phyloP scores from a whole-genome alignment of 345 rosid genomes.

The Rhizophora mangle region DNA sequence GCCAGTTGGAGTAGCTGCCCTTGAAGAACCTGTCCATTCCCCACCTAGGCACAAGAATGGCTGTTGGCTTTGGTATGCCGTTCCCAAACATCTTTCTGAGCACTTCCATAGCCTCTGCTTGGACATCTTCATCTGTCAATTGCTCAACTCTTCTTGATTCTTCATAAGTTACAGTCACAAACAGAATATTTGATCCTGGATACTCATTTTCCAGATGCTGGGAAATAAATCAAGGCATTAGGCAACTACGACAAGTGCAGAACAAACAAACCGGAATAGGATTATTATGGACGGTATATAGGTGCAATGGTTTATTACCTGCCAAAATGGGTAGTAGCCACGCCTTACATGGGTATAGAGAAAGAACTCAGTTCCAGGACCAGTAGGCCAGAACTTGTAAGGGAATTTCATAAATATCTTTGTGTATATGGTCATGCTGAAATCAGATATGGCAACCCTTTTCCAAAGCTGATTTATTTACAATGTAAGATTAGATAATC shows the following conservation, averaged over 20 bases:
- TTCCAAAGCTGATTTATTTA: constrained; percentile 25
- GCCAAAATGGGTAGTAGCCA: constrained; percentile 32
- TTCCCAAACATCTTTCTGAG: constrained; percentile 22
- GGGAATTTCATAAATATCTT: constrained; percentile 35
- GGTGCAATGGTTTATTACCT: constrained; percentile 3
- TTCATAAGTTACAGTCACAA: constrained; percentile 20
- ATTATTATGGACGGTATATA: neutral
- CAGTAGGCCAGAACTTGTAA: constrained; percentile 25
- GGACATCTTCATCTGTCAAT: neutral
- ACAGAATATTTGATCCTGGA: constrained; percentile 21
- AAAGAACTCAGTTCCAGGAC: constrained; percentile 29
- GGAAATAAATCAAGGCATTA: neutral
- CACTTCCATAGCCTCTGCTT: constrained; percentile 16
- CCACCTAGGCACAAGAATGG: constrained; percentile 27
- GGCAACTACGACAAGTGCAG: neutral
- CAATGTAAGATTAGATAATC: neutral
- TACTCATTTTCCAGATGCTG: constrained; percentile 19
- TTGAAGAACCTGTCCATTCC: constrained; percentile 12
- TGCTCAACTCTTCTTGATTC: constrained; percentile 22
- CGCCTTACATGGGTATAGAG: constrained; percentile 20
- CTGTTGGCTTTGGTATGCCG: constrained; percentile 13
- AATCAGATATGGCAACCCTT: constrained; percentile 18
- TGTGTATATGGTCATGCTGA: constrained; percentile 26
- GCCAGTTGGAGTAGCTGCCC: constrained; percentile 26
- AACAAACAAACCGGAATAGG: neutral